phyloP scores from a whole-genome alignment of 176 grass and related monocot genomes.

The Aegilops bicornis region DNA sequence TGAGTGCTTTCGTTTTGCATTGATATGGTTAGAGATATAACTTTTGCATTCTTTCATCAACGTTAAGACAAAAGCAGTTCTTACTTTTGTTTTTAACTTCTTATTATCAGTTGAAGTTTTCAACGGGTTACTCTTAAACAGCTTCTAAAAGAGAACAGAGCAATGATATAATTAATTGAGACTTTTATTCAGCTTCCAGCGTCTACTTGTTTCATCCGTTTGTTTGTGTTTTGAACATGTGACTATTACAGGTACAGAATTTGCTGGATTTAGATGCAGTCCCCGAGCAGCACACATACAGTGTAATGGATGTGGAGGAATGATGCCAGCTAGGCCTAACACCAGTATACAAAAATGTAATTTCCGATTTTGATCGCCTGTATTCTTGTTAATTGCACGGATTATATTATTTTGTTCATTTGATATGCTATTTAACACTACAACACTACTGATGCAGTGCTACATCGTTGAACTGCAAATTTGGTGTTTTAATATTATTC shows the following conservation, averaged over 20 bases:
- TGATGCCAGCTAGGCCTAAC: conserved; percentile 80
- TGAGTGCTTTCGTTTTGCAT: neutral
- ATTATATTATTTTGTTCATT: neutral
- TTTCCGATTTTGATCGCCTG: conserved; percentile 13
- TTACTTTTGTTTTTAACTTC: neutral
- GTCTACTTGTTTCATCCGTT: conserved; percentile 1
- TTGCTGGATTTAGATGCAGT: conserved; percentile 89
- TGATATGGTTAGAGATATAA: neutral
- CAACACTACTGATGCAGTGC: neutral
- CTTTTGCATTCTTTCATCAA: neutral
- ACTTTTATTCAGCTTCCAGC: too few relatives aligned
- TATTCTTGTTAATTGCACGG: neutral
- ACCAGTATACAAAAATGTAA: conserved; percentile 72
- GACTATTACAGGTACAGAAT: conserved; percentile 58
- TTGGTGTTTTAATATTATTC: neutral
- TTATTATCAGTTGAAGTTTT: neutral
- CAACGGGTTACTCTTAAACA: neutral
- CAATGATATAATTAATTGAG: too few relatives aligned
- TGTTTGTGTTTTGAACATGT: conserved; percentile 5
- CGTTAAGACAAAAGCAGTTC: neutral
- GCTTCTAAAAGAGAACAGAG: too few relatives aligned
- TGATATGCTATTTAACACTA: conserved; percentile 8
- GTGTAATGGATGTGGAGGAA: conserved; percentile 69
- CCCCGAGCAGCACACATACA: conserved; percentile 62
- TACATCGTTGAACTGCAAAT: conserved; percentile 2